Evolutionary conservation across 495 filamentous ascomycete genomes (phyloP), one percentile per base, ranked within the genome.

Genomic region (Neurospora sp.): DNA sequence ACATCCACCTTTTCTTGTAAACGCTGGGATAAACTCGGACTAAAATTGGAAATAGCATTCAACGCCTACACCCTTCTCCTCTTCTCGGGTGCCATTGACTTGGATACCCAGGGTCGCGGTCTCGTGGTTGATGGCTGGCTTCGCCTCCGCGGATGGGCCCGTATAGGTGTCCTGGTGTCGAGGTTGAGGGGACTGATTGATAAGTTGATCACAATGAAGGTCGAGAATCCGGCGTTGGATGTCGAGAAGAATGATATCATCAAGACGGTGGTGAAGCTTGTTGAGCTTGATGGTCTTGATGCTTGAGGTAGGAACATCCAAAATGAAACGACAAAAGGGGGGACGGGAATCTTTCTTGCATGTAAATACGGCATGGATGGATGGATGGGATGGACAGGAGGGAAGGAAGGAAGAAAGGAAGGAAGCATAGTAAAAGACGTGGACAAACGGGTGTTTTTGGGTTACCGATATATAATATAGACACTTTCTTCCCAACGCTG

Each of bases 41-140:
- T 28, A 28, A 28, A 28, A 28, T 28, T 28, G 24, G 24, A 28
- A 37, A 73, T 48, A 94, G 92, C 96, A 17, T 96, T 97, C 84
- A 97, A 97, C 78, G 89, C 92, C 2, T 98, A 94, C 79, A 91
- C 92, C 5, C 86, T 97, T 6, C 88, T 99, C 36, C 87, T 99
- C n/a, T 98, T 99, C 82, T 91, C 91, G 10, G 95, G 94, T 9
- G 85, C 89, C 13, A 93, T 98, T 62, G 86, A 87, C 66, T 88
- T 99, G 3, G 96, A 99, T 81, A 97, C 94, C 0, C 86, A 92
- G 59, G 96, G 95, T 3, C 87, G 95, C 9, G 96, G 96, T 5
- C 83, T 99, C 3, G 83, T 98, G 17, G 93, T 99, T 6, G 96
- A 98, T 82, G 94, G 93, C 48, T 98, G 96, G 96, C 81, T 98